Evolutionary conservation across 805 yeast species (phyloP), one percentile per base, ranked within the genome.

Genomic region (Yamadazyma paraphyllophila): DNA sequence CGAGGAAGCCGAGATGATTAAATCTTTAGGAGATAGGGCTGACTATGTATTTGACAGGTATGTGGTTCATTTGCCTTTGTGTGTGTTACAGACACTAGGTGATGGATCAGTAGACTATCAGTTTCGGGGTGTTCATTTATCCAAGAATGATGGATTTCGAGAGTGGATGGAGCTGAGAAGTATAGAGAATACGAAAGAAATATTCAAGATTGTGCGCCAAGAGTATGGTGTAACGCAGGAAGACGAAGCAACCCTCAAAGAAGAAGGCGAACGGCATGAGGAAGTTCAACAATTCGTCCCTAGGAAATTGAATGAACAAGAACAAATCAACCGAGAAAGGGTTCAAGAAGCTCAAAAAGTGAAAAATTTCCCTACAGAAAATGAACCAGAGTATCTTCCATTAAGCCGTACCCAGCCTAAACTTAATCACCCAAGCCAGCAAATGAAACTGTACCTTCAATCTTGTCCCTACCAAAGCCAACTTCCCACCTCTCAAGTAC

Each of bases 11-110:
- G 36, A 7, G 12, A 8, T 31, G 16, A 24, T 32, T 24, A 16
- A 11, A n/a, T 27, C 11, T n/a, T 24, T 47, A 20, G 39, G 42
- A 25, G 45, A 33, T 20, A 51, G 48, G 25, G 47, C 76, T 1
- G 71, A 62, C 38, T 73, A 72, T 48, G 57, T 66, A 34, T 64
- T 65, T 49, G 73, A 72, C 47, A 51, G 74, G 39, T 69, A 69
- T 44, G 39, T 69, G 5, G 48, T 63, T 7, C 71, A 73, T 49
- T 60, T 66, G 10, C 73, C 72, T 0, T 47, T 57, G 31, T 67
- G 69, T 46, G 40, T 59, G 4, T 12, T 60, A 14, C 46, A 53
- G 20, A 52, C 60, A 41, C 11, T 60, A 1, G 46, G 48, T 34
- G 42, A 45, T 10, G 48, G 51, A 13, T 43, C 47, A 24, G 14